These are phyloP conservation scores for Calocybe cyanea DNA, from an alignment of 768 basidiomycete genomes.

Conservation along the genomic window DNA sequence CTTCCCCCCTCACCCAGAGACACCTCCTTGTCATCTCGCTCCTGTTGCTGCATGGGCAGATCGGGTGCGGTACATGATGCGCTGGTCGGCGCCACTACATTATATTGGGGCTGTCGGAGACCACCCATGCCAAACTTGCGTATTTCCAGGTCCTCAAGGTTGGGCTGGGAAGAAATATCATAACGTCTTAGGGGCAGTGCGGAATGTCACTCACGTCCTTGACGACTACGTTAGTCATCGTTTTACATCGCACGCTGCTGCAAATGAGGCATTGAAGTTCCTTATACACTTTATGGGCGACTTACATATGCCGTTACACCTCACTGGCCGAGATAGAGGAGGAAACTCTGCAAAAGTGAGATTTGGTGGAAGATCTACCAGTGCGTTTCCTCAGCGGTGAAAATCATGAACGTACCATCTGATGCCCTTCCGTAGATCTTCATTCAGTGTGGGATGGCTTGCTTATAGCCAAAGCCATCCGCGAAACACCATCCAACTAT, in stretches of 20 bases:
- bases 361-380: constrained; percentile 70
- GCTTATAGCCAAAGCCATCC: constrained; percentile 79
- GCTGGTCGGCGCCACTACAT: constrained; percentile 73
- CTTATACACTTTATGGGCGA: constrained; percentile 92
- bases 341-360: constrained; percentile 78
- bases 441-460: constrained; percentile 86
- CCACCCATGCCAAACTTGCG: constrained; percentile 71
- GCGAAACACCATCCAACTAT: constrained; percentile 74
- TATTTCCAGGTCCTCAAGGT: constrained; percentile 71
- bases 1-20: constrained; percentile 25
- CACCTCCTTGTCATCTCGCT: constrained; percentile 72
- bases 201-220: constrained; percentile 69
- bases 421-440: constrained; percentile 45
- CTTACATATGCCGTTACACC: constrained; percentile 90
- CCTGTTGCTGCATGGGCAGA: constrained; percentile 91
- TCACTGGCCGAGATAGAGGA: constrained; percentile 83
- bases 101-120: constrained; percentile 75
- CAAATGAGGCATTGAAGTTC: constrained; percentile 86
- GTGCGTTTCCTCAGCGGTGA: constrained; percentile 35
- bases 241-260: constrained; percentile 25
- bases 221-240: constrained; percentile 39
- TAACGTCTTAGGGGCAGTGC: constrained; percentile 77
- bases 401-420: constrained; percentile 1
- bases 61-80: constrained; percentile 53
- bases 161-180: constrained; percentile 54